phyloP scores from a whole-genome alignment of 176 grass and related monocot species.

The Miscanthus lutarioriparius region DNA sequence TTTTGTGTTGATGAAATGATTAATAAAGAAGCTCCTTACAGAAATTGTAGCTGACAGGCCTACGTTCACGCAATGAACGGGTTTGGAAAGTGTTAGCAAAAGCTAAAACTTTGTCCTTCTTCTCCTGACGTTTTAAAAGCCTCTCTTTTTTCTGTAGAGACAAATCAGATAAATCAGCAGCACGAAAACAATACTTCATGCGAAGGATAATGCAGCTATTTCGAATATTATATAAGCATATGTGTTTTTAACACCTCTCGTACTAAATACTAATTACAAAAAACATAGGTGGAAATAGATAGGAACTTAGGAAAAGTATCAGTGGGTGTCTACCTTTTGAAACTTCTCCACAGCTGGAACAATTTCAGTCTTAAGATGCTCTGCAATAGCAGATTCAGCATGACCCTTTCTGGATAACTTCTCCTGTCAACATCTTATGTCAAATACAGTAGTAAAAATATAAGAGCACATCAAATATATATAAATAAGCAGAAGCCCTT shows the following conservation, averaged over 20 bases:
- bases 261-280: constrained; percentile 5
- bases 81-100: constrained; percentile 43
- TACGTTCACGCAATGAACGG: constrained; percentile 53
- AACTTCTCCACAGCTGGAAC: constrained; percentile 69
- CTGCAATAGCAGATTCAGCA: constrained; percentile 53
- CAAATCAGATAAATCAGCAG: constrained; percentile 21
- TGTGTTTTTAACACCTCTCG: neutral
- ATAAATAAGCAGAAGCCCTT: constrained; percentile 25
- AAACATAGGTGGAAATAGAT: constrained; percentile 12
- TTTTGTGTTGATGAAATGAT: constrained; percentile 6
- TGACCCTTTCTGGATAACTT: constrained; percentile 57
- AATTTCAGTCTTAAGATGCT: constrained; percentile 59
- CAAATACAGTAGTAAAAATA: constrained; percentile 30
- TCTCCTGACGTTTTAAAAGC: constrained; percentile 67
- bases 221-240: constrained; percentile 23
- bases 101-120: constrained; percentile 59
- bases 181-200: constrained; percentile 8
- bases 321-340: constrained; percentile 57
- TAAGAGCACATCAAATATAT: constrained; percentile 13
- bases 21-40: constrained; percentile 55
- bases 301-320: neutral
- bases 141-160: constrained; percentile 70
- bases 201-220: constrained; percentile 19
- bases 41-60: constrained; percentile 65
- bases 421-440: constrained; percentile 51